Base-by-base conservation (phyloP, 495 filamentous ascomycete species). In the Beverwykella pulmonaria region DNA sequence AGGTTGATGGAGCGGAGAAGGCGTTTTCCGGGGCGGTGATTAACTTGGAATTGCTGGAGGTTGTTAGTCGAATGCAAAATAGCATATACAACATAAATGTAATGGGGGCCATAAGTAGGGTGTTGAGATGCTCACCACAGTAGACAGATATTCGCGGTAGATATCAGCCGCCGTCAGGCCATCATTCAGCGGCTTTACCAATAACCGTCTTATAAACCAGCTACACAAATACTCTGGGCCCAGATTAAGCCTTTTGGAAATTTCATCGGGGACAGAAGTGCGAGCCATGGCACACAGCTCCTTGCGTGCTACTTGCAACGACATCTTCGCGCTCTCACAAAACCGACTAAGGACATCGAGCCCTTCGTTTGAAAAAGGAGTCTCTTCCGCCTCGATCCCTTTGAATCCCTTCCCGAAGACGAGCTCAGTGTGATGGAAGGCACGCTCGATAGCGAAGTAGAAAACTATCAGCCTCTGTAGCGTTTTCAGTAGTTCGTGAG, bases 1-100 rank as follows among this genome's bases (percentile, higher is more conserved):
- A 61, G 36, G 30, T 70, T 72, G 56, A 72, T 60, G 23, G 66
- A 58, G 22, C 66, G 70, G 0, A 72, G 62, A 2, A 72, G 62
- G n/a, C 67, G 60, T 46, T 70, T 69, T 5, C 61, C 15, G 15
- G 70, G 70, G 17, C 47, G 57, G 23, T 72, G 66, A 30, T 69
- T 72, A 44, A 72, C 67, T 67, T 70, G 56, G 47, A 67, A 69
- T 63, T 52, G 53, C 61, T 71, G 30, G 14, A 4, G 1, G 0
- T 12, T 46, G 39, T 68, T 53, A 63, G 44, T 4, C 9, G 19
- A n/a, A 15, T 44, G 3, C 39, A 10, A 15, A n/a, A n/a, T n/a
- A 15, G 17, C 15, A 17, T 53, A 10, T 20, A 50, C 12, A 12
- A 23, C 27, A 34, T 46, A 10, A 20, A 12, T 19, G 3, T 15